Percentiles rank a stretch among this genome's conserved stretches.
Conservation (phyloP, 2,329 filamentous ascomycete species). For the Colletotrichum echinochloae region DNA sequence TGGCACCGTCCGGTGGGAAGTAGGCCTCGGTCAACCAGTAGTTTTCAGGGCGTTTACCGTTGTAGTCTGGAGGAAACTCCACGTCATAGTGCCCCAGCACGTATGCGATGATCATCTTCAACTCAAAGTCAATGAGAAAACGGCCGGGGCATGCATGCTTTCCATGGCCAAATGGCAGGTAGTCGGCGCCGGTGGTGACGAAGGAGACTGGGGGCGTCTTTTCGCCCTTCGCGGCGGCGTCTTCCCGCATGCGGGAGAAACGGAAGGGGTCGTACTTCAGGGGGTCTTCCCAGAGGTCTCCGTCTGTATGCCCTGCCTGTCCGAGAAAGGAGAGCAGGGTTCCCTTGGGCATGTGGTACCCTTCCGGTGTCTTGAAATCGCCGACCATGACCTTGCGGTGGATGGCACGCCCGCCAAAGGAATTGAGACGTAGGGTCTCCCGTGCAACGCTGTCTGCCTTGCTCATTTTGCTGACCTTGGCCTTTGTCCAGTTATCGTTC, state of each 20-base stretch:
- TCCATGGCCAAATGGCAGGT: constrained; percentile 51
- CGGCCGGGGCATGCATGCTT: constrained; percentile 50
- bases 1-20: constrained; percentile 19
- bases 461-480: constrained; percentile 51
- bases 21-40: constrained; percentile 38
- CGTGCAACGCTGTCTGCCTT: constrained; percentile 56
- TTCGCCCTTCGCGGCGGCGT: constrained; percentile 43
- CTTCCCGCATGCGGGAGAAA: constrained; percentile 52
- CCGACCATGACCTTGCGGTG: constrained; percentile 48
- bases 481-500: constrained; percentile 53
- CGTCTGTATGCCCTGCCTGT: constrained; percentile 48
- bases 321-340: constrained; percentile 50
- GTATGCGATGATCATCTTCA: constrained; percentile 48
- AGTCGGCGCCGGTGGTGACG: constrained; percentile 48
- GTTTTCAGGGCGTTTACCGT: constrained; percentile 35
- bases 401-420: constrained; percentile 46
- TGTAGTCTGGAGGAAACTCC: constrained; percentile 37
- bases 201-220: constrained; percentile 43
- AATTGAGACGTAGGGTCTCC: constrained; percentile 56
- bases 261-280: constrained; percentile 56
- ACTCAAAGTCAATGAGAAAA: constrained; percentile 48
- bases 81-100: constrained; percentile 37
- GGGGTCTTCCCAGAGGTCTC: constrained; percentile 49
- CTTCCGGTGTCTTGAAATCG: constrained; percentile 49
- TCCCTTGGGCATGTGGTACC: constrained; percentile 49